phyloP scores from a whole-genome alignment of 176 grass and related monocot species.

The Oryza punctata region DNA sequence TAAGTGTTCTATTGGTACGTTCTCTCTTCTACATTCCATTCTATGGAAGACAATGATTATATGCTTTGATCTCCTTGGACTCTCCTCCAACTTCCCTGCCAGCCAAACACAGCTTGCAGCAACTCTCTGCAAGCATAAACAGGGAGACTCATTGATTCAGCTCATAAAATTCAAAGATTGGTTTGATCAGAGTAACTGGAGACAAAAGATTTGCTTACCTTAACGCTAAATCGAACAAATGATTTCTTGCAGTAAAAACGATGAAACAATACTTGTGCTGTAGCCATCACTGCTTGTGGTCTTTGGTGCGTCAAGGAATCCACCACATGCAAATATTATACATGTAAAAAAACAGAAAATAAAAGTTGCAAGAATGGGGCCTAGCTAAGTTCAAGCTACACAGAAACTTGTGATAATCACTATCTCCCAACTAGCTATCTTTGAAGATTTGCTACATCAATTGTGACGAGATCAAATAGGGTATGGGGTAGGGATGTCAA shows the following conservation, averaged over 20 bases:
- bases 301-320: constrained; percentile 57
- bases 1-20: constrained; percentile 66
- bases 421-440: neutral
- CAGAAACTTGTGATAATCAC: neutral
- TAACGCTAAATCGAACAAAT: constrained; percentile 86
- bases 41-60: constrained; percentile 85
- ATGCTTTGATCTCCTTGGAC: constrained; percentile 73
- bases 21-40: constrained; percentile 83
- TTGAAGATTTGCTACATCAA: neutral
- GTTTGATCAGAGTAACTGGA: neutral
- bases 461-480: neutral
- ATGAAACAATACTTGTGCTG: constrained; percentile 89
- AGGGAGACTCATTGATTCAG: constrained; percentile 3
- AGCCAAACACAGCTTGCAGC: constrained; percentile 94
- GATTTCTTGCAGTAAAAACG: constrained; percentile 97
- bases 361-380: neutral
- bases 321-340: neutral
- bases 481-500: neutral
- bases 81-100: constrained; percentile 91
- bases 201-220: constrained; percentile 46
- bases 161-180: constrained; percentile 9
- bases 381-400: constrained; percentile 12
- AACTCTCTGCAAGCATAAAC: constrained; percentile 63
- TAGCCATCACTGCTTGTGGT: constrained; percentile 95
- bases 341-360: neutral